These are phyloP conservation scores for Sporothrix variecibatus DNA, from an alignment of 2,329 filamentous ascomycete species.

Conservation along the genomic window DNA sequence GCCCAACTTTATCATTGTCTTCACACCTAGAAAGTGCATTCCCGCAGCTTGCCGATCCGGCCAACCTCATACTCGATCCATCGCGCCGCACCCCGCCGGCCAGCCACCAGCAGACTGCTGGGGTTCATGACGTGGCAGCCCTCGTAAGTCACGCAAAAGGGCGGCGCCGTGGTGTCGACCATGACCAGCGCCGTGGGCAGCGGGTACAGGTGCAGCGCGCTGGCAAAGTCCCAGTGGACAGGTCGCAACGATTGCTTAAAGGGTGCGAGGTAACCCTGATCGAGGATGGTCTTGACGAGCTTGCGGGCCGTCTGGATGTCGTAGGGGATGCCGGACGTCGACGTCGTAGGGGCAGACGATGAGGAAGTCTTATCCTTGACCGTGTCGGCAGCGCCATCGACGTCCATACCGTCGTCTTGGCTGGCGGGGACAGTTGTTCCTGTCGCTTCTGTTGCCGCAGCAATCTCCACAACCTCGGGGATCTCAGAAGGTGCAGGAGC, in stretches of 20 bases:
- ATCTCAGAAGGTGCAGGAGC: conserved; percentile 36
- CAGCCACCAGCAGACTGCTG: conserved; percentile 70
- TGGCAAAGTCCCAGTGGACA: conserved; percentile 85
- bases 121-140: conserved; percentile 97
- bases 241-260: conserved; percentile 80
- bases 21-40: conserved; percentile 58
- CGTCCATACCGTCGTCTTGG: conserved; percentile 41
- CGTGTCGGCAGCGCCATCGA: conserved; percentile 40
- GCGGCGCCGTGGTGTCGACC: conserved; percentile 76
- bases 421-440: not conserved
- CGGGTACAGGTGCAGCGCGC: conserved; percentile 79
- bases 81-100: conserved; percentile 66
- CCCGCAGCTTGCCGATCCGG: conserved; percentile 62
- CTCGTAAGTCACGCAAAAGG: conserved; percentile 89
- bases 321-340: conserved; percentile 41
- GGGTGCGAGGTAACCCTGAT: conserved; percentile 85
- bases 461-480: not conserved
- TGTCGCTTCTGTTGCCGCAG: not conserved
- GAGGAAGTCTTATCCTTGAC: conserved; percentile 14
- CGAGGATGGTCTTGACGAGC: conserved; percentile 86
- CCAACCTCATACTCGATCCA: conserved; percentile 88
- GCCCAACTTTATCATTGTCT: too few species aligned
- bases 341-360: not conserved
- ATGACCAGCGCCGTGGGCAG: conserved; percentile 82
- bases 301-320: conserved; percentile 66